phyloP scores from a whole-genome alignment of 2,329 filamentous ascomycete genomes.

The Salinomyces thailandicus region DNA sequence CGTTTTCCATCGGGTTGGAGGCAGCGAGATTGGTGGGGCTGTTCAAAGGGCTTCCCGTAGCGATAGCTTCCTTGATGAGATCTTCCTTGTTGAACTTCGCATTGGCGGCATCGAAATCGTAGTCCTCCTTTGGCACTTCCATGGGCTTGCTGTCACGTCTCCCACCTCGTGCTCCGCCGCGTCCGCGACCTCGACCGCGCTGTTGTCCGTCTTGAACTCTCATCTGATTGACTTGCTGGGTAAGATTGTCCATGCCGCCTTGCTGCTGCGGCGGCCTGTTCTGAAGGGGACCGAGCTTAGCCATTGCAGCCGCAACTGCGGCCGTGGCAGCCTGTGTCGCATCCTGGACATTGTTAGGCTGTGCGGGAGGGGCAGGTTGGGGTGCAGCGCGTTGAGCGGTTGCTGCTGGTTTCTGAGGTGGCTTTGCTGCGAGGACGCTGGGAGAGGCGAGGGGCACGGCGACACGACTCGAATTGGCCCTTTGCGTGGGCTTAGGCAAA shows the following conservation, averaged over 20 bases:
- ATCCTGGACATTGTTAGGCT: slow-evolving; percentile 26
- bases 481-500: slow-evolving; percentile 30
- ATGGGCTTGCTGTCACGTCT: slow-evolving; percentile 42
- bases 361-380: slow-evolving; percentile 8
- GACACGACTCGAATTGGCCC: slow-evolving; percentile 37
- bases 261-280: slow-evolving; percentile 5
- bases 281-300: slow-evolving; percentile 47
- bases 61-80: slow-evolving; percentile 78
- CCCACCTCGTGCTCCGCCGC: slow-evolving; percentile 33
- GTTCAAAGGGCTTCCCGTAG: slow-evolving; percentile 59
- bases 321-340: slow-evolving; percentile 65
- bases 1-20: slow-evolving; percentile 13
- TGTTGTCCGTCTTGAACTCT: slow-evolving; percentile 30
- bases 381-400: slow-evolving; percentile 1
- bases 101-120: slow-evolving; percentile 79
- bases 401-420: slow-evolving; percentile 11
- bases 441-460: slow-evolving; percentile 52
- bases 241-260: slow-evolving; percentile 53
- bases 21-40: slow-evolving; percentile 18
- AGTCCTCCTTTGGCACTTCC: slow-evolving; percentile 82
- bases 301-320: slow-evolving; percentile 71
- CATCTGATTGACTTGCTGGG: slow-evolving; percentile 69
- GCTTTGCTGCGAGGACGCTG: slow-evolving; percentile 20
- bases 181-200: slow-evolving; percentile 38
- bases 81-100: slow-evolving; percentile 85